Percentiles rank a stretch among this genome's conserved stretches.
phyloP scores from a whole-genome alignment of 148 eudicot genomes.

The Talinum fruticosum region DNA sequence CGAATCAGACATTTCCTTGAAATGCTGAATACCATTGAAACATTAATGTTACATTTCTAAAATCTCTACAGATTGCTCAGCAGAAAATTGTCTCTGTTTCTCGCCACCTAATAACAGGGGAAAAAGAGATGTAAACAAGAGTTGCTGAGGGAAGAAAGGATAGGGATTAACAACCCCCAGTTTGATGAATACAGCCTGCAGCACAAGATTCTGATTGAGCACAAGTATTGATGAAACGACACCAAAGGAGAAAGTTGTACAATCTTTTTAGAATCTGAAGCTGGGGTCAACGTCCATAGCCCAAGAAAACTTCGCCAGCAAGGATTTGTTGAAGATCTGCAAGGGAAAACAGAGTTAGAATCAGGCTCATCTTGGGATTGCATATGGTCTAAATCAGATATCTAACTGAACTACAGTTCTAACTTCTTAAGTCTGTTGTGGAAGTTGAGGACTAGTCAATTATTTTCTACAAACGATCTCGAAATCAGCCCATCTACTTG shows the following conservation, averaged over 20 bases:
- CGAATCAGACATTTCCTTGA: slow-evolving; percentile 8
- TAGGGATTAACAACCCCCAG: slow-evolving; percentile 8
- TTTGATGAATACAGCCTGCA: slow-evolving; percentile 6
- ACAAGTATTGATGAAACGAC: slow-evolving; percentile 13
- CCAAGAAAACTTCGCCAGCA: slow-evolving; percentile 92
- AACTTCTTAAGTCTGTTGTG: too few species aligned
- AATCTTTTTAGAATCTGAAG: slow-evolving; percentile 69
- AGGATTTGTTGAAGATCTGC: slow-evolving; percentile 94
- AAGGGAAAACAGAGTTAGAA: background rate
- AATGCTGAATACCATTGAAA: slow-evolving; percentile 24
- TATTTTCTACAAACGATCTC: too few species aligned
- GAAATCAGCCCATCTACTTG: too few species aligned
- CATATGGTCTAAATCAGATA: too few species aligned
- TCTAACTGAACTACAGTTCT: too few species aligned
- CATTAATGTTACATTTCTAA: slow-evolving; percentile 21
- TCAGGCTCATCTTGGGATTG: too few species aligned
- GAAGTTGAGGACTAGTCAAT: too few species aligned
- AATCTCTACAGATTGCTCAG: slow-evolving; percentile 26
- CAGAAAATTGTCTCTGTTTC: slow-evolving; percentile 22
- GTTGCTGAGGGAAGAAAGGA: slow-evolving; percentile 4
- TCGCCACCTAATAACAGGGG: slow-evolving; percentile 22
- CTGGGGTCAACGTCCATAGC: slow-evolving; percentile 88
- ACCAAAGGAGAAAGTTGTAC: background rate
- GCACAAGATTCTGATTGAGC: slow-evolving; percentile 12
- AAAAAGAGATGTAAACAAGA: slow-evolving; percentile 4